Evolutionary conservation across 2,329 filamentous ascomycete species (phyloP).

Genomic region (Mycosphaerella sp.): DNA sequence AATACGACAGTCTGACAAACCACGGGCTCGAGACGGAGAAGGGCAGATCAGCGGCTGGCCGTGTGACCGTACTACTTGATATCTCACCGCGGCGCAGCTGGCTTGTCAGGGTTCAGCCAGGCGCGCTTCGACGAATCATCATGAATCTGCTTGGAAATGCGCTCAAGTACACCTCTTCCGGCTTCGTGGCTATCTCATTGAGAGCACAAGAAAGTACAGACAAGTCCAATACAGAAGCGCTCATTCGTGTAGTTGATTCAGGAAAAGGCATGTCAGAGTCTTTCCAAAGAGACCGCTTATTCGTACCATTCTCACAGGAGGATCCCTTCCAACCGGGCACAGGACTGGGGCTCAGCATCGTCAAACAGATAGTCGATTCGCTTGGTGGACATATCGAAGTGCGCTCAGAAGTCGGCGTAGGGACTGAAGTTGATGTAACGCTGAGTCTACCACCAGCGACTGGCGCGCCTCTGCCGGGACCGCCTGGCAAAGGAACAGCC

Average conservation of each 20-base stretch:
- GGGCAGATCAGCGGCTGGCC: not conserved
- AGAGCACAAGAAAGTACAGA: conserved; percentile 25
- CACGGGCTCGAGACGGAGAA: not conserved
- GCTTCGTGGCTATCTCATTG: conserved; percentile 39
- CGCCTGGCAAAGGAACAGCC: not conserved
- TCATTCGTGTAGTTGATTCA: conserved; percentile 28
- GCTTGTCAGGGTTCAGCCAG: conserved; percentile 42
- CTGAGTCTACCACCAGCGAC: conserved; percentile 17
- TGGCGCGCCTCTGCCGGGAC: not conserved
- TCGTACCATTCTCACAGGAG: conserved; percentile 34
- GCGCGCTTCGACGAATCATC: conserved; percentile 43
- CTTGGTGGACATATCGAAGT: conserved; percentile 56
- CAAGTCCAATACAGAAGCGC: conserved; percentile 16
- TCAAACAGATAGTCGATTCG: conserved; percentile 50
- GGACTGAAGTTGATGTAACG: conserved; percentile 25
- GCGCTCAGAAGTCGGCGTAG: conserved; percentile 40
- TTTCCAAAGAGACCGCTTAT: conserved; percentile 31
- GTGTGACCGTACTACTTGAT: conserved; percentile 42
- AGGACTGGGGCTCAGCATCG: conserved; percentile 34
- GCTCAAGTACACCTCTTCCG: conserved; percentile 43
- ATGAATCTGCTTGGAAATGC: conserved; percentile 46
- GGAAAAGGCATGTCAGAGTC: conserved; percentile 33
- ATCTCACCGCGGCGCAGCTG: conserved; percentile 38
- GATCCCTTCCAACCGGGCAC: conserved; percentile 32
- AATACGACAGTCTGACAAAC: conserved; percentile 2